These are phyloP conservation scores for Helicosporidium sp. DNA, from an alignment of 139 green algal species.

Conservation along the genomic window DNA sequence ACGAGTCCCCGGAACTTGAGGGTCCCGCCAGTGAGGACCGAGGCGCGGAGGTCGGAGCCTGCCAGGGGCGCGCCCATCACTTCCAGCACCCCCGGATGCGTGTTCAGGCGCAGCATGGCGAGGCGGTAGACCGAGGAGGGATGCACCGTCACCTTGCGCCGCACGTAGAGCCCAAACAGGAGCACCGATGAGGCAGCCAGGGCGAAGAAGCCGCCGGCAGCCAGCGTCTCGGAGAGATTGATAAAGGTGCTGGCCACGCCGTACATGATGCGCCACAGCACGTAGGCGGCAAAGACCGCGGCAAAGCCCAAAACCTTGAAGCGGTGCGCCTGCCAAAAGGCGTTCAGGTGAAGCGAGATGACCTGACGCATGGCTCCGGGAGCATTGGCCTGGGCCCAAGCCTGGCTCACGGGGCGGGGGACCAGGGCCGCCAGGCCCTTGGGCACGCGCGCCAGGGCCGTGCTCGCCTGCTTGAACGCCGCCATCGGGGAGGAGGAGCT, in stretches of 20 bases:
- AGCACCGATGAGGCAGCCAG: slow-evolving; percentile 22
- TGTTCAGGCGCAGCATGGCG: slow-evolving; percentile 45
- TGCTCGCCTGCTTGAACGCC: background rate
- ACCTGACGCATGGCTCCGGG: slow-evolving; percentile 20
- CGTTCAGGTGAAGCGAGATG: slow-evolving; percentile 30
- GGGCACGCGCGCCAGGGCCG: background rate
- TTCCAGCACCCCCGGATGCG: slow-evolving; percentile 39
- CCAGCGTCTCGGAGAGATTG: slow-evolving; percentile 32
- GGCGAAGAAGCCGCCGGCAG: slow-evolving; percentile 29
- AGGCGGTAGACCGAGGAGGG: slow-evolving; percentile 33
- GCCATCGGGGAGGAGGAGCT: no score
- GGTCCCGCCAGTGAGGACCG: slow-evolving; percentile 39
- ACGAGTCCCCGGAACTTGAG: slow-evolving; percentile 27
- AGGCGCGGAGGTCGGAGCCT: slow-evolving; percentile 32
- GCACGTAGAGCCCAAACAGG: slow-evolving; percentile 16
- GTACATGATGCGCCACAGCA: slow-evolving; percentile 32
- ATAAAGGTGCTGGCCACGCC: slow-evolving; percentile 26
- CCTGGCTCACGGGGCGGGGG: background rate
- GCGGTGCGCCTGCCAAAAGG: slow-evolving; percentile 32
- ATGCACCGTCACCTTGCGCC: slow-evolving; percentile 24
- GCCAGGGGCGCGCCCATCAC: slow-evolving; percentile 54
- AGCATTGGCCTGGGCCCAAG: slow-evolving; percentile 2
- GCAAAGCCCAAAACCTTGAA: slow-evolving; percentile 13
- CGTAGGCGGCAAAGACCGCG: slow-evolving; percentile 11
- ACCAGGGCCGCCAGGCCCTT: background rate